Base-by-base conservation (phyloP, 2,329 filamentous ascomycete genomes). In the Talaromyces atroroseus region DNA sequence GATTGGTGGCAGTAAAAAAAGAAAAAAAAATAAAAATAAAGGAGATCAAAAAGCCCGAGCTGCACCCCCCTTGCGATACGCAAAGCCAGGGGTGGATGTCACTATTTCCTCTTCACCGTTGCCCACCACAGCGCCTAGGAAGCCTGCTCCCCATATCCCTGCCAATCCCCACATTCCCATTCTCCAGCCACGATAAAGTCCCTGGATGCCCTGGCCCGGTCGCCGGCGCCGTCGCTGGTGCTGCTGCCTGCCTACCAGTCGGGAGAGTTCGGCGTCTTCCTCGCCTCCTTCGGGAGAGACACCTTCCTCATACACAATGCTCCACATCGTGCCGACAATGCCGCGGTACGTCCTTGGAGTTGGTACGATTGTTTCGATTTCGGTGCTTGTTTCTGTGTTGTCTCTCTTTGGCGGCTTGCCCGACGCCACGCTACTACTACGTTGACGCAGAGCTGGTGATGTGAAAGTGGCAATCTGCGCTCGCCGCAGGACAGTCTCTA, bases 301-400 rank as follows among this genome's bases (percentile, higher is more conserved):
- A 7, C 94, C 94, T 71, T 99, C 94, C 65, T 95, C 89, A 36
- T 86, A 81, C 1, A 89, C 81, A 59, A 99, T 94, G 59, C 83
- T 83, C 79, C 90, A 92, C 82, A 96, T 92, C 2, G 92, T 96
- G 2, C 90, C 89, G n/a, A 94, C 71, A 1, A 96, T 80, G n/a
- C 94, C 94, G 34, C 83, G 80, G 70, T 96, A 99, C 3, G 83
- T 83, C 2, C 91, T 92, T 14, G 75, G 75, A 0, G 89, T 80
- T 2, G 88, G 85, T 0, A 97, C 85, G 54, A 96, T 86, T 0
- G 90, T 91, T 55, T 90, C 85, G 47, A 89, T 68, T 49, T 72
- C 61, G 62, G 62, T 58, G 14, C 29, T 32, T 12, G 61, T 55
- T 51, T 67, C 63, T 20, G 57, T 40, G 21, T 38, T 49, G 40